phyloP scores from a whole-genome alignment of 176 grass and related monocot genomes.

The sorghum (Sorghum bicolor) region Sorghum_bicolor_NCBIv3 NC_012878.2:44566501-44567000 shows the following conservation, averaged over 20 bases:
- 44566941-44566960: too few species aligned
- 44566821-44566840: neutral
- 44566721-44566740: neutral
- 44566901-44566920: neutral
- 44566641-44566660: too few species aligned
- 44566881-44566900: neutral
- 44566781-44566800: neutral
- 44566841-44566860: neutral
- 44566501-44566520: constrained; percentile 9
- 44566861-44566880: neutral
- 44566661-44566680: too few species aligned
- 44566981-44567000: too few species aligned
- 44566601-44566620: neutral
- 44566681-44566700: neutral
- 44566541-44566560: neutral
- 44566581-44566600: neutral
- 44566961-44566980: too few species aligned
- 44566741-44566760: constrained; percentile 15
- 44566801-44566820: neutral
- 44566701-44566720: constrained; percentile 4
- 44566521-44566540: constrained; percentile 1
- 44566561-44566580: too few species aligned
- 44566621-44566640: neutral
- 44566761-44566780: neutral
- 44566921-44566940: neutral